Evolutionary conservation across 306 rosid genomes (phyloP), one percentile per base, ranked within the genome.

Genomic region (Inga oerstediana): DNA sequence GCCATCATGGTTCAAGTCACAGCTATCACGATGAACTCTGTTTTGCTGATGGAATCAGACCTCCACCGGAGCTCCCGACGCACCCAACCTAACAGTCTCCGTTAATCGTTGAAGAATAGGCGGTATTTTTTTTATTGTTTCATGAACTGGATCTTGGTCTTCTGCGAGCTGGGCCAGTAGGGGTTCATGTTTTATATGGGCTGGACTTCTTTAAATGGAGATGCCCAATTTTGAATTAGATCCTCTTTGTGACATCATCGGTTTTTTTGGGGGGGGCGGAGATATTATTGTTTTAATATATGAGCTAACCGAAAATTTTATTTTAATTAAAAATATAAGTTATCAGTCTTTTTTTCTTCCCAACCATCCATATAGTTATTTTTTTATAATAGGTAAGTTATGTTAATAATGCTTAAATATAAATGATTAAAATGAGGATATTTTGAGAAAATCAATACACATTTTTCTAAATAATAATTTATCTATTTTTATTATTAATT

Each of bases 71-170:
- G 49, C 61, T 73, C 17, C 41, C 41, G 3, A 72, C 16, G 58
- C 19, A 44, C 41, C 39, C 32, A 45, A 72, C 76, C 76, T 48
- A 73, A 24, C 77, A 73, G 62, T 73, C 77, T 24, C 37, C 4
- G 41, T 73, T 16, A 8, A 66, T 67, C 19, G 46, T 17, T 43
- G 10, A 41, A 20, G 32, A 45, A 39, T 10, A 0, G 17, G 4
- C 32, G 34, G 32, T 37, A 43, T 16, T 5, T 68, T 39, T 35
- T 58, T 49, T 14, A n/a, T 58, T 37, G 68, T 64, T 64, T 14
- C 19, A 14, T 19, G 12, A 58, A 2, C n/a, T 58, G 64, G 64
- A 12, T 2, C 41, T 30, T 64, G 44, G 3, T 32, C 9, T 65
- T 32, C 4, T 67, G 4, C 37, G 72, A 45, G 43, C 46, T 67